Evolutionary conservation across 1,284 basidiomycete genomes (phyloP).

Genomic region (Gymnopus androsaceus): DNA sequence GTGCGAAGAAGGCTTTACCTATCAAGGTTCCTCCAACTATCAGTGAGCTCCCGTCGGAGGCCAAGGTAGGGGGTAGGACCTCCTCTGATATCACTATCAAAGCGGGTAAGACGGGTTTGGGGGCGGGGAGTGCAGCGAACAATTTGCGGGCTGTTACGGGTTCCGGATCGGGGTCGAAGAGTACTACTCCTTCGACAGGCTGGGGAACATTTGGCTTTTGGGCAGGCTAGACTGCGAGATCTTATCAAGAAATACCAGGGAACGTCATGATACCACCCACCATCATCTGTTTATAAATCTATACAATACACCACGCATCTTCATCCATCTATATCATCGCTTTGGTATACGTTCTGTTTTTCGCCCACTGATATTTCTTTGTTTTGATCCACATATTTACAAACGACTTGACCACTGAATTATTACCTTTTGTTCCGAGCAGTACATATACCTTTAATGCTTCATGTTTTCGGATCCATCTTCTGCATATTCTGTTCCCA

Average conservation of each 20-base stretch:
- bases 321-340: background rate
- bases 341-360: background rate
- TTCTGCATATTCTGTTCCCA: background rate
- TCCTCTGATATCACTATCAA: background rate
- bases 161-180: constrained; percentile 8
- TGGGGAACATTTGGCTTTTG: constrained; percentile 59
- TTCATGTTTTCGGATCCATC: background rate
- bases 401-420: constrained; percentile 2
- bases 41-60: constrained; percentile 11
- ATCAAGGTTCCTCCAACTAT: constrained; percentile 13
- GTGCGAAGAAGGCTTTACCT: constrained; percentile 18
- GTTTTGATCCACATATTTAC: background rate
- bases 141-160: constrained; percentile 20
- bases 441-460: background rate
- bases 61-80: background rate
- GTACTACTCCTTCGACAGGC: constrained; percentile 27
- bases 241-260: constrained; percentile 79
- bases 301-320: background rate
- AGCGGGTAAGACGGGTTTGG: background rate
- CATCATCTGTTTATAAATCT: background rate
- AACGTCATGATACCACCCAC: background rate
- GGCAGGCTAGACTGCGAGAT: constrained; percentile 72
- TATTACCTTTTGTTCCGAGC: background rate
- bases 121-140: constrained; percentile 17
- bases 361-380: background rate